These are phyloP conservation scores for Metschnikowia peoriensis DNA, from an alignment of 805 yeast species.

Conservation along the genomic window DNA sequence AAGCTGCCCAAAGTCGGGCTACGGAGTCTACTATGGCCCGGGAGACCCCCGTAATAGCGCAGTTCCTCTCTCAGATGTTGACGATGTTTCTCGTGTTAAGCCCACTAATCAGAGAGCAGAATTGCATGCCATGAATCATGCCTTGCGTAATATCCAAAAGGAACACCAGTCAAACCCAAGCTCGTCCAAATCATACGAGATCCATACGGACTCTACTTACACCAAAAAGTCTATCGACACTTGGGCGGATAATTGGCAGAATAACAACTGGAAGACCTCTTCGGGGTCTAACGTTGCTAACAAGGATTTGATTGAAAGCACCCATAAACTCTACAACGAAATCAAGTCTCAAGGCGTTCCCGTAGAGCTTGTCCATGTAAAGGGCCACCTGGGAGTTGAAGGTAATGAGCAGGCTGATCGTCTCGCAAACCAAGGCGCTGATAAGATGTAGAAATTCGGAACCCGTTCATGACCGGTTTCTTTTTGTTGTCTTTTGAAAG, in stretches of 20 bases:
- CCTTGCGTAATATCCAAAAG: slow-evolving; percentile 47
- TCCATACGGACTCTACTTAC: slow-evolving; percentile 73
- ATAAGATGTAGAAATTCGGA: slow-evolving; percentile 9
- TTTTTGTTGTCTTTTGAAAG: neutral
- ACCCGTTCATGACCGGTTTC: neutral
- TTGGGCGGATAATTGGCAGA: slow-evolving; percentile 60
- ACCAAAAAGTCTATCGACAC: slow-evolving; percentile 52
- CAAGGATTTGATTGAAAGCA: slow-evolving; percentile 45
- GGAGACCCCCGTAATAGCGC: slow-evolving; percentile 54
- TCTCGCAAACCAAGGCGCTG: slow-evolving; percentile 68
- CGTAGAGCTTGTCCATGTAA: slow-evolving; percentile 57
- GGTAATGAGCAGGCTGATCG: slow-evolving; percentile 81
- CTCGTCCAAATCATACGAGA: slow-evolving; percentile 27
- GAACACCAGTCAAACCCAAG: slow-evolving; percentile 13
- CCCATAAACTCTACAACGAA: slow-evolving; percentile 23
- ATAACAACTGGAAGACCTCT: slow-evolving; percentile 51
- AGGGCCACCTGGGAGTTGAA: slow-evolving; percentile 63
- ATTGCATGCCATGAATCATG: slow-evolving; percentile 60
- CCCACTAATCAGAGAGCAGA: slow-evolving; percentile 86
- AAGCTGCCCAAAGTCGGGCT: slow-evolving; percentile 50
- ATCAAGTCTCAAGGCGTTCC: slow-evolving; percentile 40
- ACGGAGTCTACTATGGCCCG: slow-evolving; percentile 70
- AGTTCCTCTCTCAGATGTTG: slow-evolving; percentile 45
- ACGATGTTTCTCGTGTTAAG: slow-evolving; percentile 13
- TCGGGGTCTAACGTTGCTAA: slow-evolving; percentile 49